A percentile compares a stretch with the other conserved stretches of the same genome.
These are phyloP conservation scores for Raphanus hybrid DNA, from an alignment of 441 rosid species.

Conservation along the genomic window DNA sequence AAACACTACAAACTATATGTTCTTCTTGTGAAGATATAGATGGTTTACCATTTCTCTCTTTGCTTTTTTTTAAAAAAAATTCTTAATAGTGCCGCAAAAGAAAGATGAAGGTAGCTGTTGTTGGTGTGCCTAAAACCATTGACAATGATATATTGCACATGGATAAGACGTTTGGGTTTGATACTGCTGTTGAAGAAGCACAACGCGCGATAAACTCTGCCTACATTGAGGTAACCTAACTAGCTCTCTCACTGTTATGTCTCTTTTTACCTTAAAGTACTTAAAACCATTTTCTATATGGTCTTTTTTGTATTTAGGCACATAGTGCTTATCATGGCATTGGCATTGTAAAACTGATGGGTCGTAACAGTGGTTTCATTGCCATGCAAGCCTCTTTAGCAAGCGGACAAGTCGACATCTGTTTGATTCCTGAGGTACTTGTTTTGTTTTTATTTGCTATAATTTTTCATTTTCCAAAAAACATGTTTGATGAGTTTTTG, in stretches of 20 bases:
- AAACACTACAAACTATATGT: slow-evolving; percentile 13
- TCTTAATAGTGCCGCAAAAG: slow-evolving; percentile 70
- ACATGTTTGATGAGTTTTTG: slow-evolving; percentile 13
- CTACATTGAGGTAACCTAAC: slow-evolving; percentile 79
- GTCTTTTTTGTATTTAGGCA: slow-evolving; percentile 52
- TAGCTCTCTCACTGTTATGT: slow-evolving; percentile 15
- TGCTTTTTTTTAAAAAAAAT: background rate
- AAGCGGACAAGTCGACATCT: slow-evolving; percentile 94
- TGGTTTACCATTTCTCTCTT: background rate
- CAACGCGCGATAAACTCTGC: slow-evolving; percentile 98
- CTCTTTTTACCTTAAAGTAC: slow-evolving; percentile 12
- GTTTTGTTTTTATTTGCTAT: background rate
- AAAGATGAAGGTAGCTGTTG: slow-evolving; percentile 76
- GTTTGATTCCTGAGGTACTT: slow-evolving; percentile 96
- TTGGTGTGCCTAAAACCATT: slow-evolving; percentile 97
- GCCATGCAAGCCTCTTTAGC: slow-evolving; percentile 99
- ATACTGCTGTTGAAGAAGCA: slow-evolving; percentile 98
- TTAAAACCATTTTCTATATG: background rate
- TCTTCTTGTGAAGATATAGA: background rate
- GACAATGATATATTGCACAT: slow-evolving; percentile 95
- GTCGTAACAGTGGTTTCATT: slow-evolving; percentile 94
- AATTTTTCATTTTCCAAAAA: background rate
- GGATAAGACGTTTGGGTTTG: slow-evolving; percentile 99
- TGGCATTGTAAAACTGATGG: slow-evolving; percentile 96
- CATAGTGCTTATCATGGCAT: slow-evolving; percentile 99